Percentiles rank a stretch among this genome's conserved stretches.
These are phyloP conservation scores for Nakazawaea populi DNA, from an alignment of 805 yeast genomes.

Conservation along the genomic window DNA sequence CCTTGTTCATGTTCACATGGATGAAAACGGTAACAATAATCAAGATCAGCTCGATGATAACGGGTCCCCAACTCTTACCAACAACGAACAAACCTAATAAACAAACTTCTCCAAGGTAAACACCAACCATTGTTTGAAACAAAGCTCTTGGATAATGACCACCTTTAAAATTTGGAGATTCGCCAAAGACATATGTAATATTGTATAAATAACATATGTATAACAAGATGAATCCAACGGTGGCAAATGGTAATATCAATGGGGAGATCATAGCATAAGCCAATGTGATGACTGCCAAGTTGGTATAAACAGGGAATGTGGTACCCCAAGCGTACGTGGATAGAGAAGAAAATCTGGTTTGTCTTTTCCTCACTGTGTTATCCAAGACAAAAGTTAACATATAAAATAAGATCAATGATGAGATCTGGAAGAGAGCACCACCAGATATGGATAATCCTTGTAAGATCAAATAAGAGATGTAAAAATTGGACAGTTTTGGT, in stretches of 20 bases:
- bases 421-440: constrained; percentile 59
- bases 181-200: constrained; percentile 62
- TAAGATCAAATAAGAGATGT: constrained; percentile 57
- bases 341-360: constrained; percentile 49
- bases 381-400: constrained; percentile 53
- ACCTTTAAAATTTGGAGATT: constrained; percentile 74
- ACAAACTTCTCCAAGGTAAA: constrained; percentile 84
- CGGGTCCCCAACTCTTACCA: constrained; percentile 94
- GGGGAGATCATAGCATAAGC: constrained; percentile 78
- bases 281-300: constrained; percentile 61
- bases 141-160: constrained; percentile 82
- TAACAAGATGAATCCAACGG: constrained; percentile 61
- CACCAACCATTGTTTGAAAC: constrained; percentile 82
- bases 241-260: constrained; percentile 67
- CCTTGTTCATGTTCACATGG: constrained; percentile 57
- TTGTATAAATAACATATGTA: constrained; percentile 79
- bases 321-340: constrained; percentile 67
- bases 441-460: constrained; percentile 67
- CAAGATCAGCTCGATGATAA: constrained; percentile 66
- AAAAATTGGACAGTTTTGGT: constrained; percentile 72
- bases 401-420: constrained; percentile 52
- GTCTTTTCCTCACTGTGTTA: constrained; percentile 61
- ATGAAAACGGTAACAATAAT: constrained; percentile 60
- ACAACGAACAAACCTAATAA: constrained; percentile 81
- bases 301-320: constrained; percentile 67